These are phyloP conservation scores for Bromus sterilis DNA, from an alignment of 176 grass and related monocot genomes.

Conservation along the genomic window DNA sequence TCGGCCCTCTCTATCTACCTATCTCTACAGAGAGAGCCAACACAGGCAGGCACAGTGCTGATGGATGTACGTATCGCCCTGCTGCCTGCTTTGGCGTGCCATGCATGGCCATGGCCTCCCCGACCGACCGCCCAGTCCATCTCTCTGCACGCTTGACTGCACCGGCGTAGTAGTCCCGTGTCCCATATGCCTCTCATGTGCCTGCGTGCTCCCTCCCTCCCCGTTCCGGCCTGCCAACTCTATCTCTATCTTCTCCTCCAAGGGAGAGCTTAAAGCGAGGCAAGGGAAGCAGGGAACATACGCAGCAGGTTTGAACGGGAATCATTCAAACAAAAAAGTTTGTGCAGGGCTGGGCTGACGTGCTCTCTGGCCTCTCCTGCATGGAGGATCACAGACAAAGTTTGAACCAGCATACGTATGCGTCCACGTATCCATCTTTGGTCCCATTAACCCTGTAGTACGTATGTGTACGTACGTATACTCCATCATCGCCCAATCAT, in stretches of 20 bases:
- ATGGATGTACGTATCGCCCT: neutral
- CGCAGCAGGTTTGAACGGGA: neutral
- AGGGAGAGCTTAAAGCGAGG: neutral
- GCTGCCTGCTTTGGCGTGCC: neutral
- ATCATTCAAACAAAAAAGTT: neutral
- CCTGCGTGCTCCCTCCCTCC: neutral
- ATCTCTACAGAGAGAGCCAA: neutral
- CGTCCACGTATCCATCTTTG: neutral
- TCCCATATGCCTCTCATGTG: neutral
- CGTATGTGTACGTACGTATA: neutral
- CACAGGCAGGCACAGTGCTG: neutral
- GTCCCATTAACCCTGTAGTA: neutral
- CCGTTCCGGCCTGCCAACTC: neutral
- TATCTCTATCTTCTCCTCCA: neutral
- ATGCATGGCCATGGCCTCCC: neutral
- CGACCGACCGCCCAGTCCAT: neutral
- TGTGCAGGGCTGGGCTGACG: neutral
- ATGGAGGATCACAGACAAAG: neutral
- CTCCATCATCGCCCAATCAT: neutral
- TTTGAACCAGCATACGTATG: neutral
- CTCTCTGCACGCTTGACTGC: conserved; percentile 5
- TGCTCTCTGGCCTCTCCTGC: neutral
- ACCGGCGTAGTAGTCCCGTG: conserved; percentile 6
- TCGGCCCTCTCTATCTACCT: neutral
- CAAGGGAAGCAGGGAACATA: too few relatives aligned